Evolutionary conservation across 441 rosid species (phyloP).

Genomic region (Arabidopsis hybrid): DNA sequence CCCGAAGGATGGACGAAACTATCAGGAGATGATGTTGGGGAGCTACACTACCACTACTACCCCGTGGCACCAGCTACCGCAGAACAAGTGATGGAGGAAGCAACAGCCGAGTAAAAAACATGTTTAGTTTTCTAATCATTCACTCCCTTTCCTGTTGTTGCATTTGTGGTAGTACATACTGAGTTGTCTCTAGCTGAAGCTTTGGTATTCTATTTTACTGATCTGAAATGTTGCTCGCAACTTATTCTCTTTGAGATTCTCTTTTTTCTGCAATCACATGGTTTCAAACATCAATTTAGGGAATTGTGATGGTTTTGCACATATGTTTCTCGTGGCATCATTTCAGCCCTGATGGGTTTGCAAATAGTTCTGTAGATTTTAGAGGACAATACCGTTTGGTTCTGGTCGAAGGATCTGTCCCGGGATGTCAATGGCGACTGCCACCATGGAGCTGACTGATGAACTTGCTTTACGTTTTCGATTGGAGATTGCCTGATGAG

Average conservation of each 20-base stretch:
- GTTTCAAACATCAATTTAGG: neutral
- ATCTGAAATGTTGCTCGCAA: constrained; percentile 1
- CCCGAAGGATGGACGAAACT: constrained; percentile 95
- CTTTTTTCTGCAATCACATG: constrained; percentile 5
- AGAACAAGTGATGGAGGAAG: constrained; percentile 96
- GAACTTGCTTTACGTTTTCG: too few relatives aligned
- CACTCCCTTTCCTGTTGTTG: constrained; percentile 10
- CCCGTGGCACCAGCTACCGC: constrained; percentile 65
- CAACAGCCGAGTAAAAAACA: constrained; percentile 27
- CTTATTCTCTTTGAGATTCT: constrained; percentile 21
- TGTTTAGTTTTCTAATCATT: neutral
- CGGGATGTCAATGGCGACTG: too few relatives aligned
- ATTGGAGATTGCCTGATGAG: too few relatives aligned
- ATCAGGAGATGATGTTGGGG: constrained; percentile 98
- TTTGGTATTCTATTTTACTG: constrained; percentile 7
- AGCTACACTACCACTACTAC: constrained; percentile 83
- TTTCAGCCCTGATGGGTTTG: too few relatives aligned
- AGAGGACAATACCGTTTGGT: too few relatives aligned
- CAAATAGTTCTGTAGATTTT: too few relatives aligned
- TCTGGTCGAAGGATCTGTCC: too few relatives aligned
- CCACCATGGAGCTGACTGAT: too few relatives aligned
- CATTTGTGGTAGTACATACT: constrained; percentile 27
- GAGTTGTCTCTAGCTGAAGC: constrained; percentile 26
- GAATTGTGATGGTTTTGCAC: neutral
- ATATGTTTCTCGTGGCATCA: too few relatives aligned